A percentile compares a stretch with the other conserved stretches of the same genome.
Evolutionary conservation across 495 filamentous ascomycete species (phyloP).

Genomic region (Hypoxylon fragiforme): DNA sequence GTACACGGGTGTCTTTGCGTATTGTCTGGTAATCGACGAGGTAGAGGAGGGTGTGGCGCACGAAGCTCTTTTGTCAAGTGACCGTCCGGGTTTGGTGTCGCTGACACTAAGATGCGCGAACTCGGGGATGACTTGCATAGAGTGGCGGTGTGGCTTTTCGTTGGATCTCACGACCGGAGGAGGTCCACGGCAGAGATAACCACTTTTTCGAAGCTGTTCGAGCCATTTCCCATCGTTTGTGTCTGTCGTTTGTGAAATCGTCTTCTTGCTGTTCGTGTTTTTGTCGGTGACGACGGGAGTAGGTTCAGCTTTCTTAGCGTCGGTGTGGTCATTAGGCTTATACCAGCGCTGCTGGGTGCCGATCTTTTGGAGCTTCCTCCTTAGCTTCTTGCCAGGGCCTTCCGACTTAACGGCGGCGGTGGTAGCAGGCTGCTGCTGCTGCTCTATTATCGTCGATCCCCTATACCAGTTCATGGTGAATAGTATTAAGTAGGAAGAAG

Average conservation of each 20-base stretch:
- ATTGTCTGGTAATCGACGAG: constrained; percentile 35
- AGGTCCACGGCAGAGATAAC: constrained; percentile 31
- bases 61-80: constrained; percentile 24
- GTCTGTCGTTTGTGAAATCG: constrained; percentile 25
- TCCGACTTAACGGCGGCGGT: constrained; percentile 28
- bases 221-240: constrained; percentile 42
- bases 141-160: constrained; percentile 18
- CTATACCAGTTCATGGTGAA: constrained; percentile 44
- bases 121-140: constrained; percentile 43
- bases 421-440: no score
- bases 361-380: constrained; percentile 48
- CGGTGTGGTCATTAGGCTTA: constrained; percentile 25
- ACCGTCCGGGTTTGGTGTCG: constrained; percentile 27
- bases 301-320: constrained; percentile 24
- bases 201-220: constrained; percentile 40
- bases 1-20: constrained; percentile 51
- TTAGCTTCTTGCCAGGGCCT: constrained; percentile 38
- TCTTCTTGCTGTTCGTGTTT: constrained; percentile 32
- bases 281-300: constrained; percentile 9
- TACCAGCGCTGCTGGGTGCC: constrained; percentile 32
- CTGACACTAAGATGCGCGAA: constrained; percentile 41
- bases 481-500: background rate
- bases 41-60: constrained; percentile 23
- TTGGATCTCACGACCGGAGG: constrained; percentile 14
- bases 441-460: constrained; percentile 30